A percentile compares a stretch with the other conserved stretches of the same genome.
phyloP scores from a whole-genome alignment of 2,329 filamentous ascomycete genomes.

The Dactylellina haptotyla region DNA sequence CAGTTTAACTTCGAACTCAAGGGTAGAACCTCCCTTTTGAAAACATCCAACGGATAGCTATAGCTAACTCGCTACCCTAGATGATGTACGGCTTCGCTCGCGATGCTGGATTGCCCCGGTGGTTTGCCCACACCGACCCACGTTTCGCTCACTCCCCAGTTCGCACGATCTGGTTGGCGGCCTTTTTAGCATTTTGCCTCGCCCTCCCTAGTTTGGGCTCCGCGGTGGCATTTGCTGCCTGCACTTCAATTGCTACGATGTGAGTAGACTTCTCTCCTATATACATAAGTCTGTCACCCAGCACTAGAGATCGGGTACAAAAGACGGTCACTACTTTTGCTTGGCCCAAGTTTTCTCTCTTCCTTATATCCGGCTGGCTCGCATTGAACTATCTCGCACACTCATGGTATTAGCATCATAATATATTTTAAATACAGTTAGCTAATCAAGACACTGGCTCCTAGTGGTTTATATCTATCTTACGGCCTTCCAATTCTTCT shows the following conservation, averaged over 20 bases:
- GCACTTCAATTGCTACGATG: slow-evolving; percentile 69
- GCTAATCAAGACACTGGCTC: slow-evolving; percentile 17
- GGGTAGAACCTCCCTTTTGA: too few relatives aligned
- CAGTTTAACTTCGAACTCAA: too few relatives aligned
- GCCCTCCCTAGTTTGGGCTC: slow-evolving; percentile 69
- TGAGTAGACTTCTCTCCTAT: slow-evolving; percentile 8
- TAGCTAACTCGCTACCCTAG: slow-evolving; percentile 68
- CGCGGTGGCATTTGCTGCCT: slow-evolving; percentile 68
- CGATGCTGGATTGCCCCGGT: slow-evolving; percentile 68
- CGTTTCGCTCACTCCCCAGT: slow-evolving; percentile 66
- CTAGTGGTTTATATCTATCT: slow-evolving; percentile 68
- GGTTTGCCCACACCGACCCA: slow-evolving; percentile 68
- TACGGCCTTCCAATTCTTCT: slow-evolving; percentile 70
- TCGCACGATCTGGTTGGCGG: slow-evolving; percentile 68
- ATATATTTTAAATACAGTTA: not conserved
- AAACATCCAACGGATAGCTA: too few relatives aligned
- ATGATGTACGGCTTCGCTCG: slow-evolving; percentile 72
- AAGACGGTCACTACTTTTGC: too few relatives aligned
- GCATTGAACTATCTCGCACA: too few relatives aligned
- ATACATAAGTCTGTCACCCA: slow-evolving; percentile 4
- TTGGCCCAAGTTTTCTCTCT: too few relatives aligned
- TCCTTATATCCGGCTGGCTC: too few relatives aligned
- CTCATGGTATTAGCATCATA: not conserved
- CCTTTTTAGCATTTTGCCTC: slow-evolving; percentile 67
- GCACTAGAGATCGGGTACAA: too few relatives aligned